Evolutionary conservation across 306 rosid species (phyloP).

Genomic region (Sicyos baderoa): DNA sequence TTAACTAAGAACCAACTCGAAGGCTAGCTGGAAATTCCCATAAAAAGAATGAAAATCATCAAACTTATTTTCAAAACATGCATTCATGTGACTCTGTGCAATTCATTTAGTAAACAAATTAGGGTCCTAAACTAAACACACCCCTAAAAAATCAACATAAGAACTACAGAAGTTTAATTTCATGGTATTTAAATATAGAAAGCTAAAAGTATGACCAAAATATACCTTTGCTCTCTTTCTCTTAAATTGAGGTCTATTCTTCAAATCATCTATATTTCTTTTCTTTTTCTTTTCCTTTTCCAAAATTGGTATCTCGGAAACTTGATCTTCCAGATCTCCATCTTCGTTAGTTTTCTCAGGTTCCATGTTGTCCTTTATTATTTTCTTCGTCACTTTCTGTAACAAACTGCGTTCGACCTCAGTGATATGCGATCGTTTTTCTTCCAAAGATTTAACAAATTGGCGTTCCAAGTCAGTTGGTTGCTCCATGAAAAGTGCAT

Average conservation of each 20-base stretch:
- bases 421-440: slow-evolving; percentile 50
- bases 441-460: slow-evolving; percentile 51
- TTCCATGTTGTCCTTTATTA: slow-evolving; percentile 16
- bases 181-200: neutral
- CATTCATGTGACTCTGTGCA: neutral
- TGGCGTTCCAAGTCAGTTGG: slow-evolving; percentile 50
- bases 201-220: neutral
- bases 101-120: neutral
- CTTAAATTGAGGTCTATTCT: slow-evolving; percentile 64
- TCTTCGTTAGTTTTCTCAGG: slow-evolving; percentile 32
- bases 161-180: neutral
- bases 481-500: slow-evolving; percentile 58
- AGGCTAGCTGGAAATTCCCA: neutral
- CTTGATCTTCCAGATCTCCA: slow-evolving; percentile 31
- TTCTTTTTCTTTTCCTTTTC: slow-evolving; percentile 26
- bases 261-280: slow-evolving; percentile 25
- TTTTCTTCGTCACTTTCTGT: slow-evolving; percentile 25
- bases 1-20: neutral
- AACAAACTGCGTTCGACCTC: slow-evolving; percentile 35
- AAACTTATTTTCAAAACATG: neutral
- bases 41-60: neutral
- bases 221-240: slow-evolving; percentile 72
- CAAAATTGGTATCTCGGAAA: slow-evolving; percentile 23
- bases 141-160: neutral
- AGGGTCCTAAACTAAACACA: neutral